Evolutionary conservation across 2,329 filamentous ascomycete species (phyloP), one percentile per base, ranked within the genome.

Genomic region (Diaporthe nobilis): DNA sequence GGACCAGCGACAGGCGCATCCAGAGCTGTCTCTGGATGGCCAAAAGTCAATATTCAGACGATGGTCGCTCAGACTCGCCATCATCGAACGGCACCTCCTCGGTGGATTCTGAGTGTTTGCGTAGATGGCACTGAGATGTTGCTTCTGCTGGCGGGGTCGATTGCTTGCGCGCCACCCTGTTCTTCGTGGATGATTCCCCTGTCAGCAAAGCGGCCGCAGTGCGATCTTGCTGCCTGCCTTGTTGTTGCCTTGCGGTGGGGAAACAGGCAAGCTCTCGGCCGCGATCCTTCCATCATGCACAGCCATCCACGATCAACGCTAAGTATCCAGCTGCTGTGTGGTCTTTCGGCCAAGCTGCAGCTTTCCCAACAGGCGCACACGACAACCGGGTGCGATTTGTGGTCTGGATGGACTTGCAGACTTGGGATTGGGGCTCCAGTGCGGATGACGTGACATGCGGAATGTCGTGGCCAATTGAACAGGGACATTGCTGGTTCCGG

Each of bases 261-360:
- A 55, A 31, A 13, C 25, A 8, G 13, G 49, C 28, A 68, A 44
- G 60, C 15, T 42, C 31, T 55, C 34, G 15, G 65, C 34, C 47
- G 34, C n/a, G 65, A 70, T 70, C 65, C 65, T 70, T 55, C 47
- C 31, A 49, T 31, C 47, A 70, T 70, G 65, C 65, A 70, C 34
- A 39, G 65, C 65, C 15, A 39, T 55, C 31, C 22, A 25, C 10
- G 47, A 70, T 28, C 61, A 65, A 47, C 61, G 42, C 42, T 65
- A 65, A n/a, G 17, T 13, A 4, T 42, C 47, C 31, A 28, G 31
- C 31, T 28, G 47, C 6, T 55, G 22, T 42, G 47, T 13, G 13
- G 7, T 34, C n/a, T 22, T 9, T 51, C 12, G 47, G 44, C 9
- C n/a, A 12, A 65, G 42, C 47, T 70, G 65, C 65, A 55, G 34